A percentile compares a stretch with the other conserved stretches of the same genome.
phyloP scores from a whole-genome alignment of 1,284 basidiomycete genomes.

The Golubevia sp. region DNA sequence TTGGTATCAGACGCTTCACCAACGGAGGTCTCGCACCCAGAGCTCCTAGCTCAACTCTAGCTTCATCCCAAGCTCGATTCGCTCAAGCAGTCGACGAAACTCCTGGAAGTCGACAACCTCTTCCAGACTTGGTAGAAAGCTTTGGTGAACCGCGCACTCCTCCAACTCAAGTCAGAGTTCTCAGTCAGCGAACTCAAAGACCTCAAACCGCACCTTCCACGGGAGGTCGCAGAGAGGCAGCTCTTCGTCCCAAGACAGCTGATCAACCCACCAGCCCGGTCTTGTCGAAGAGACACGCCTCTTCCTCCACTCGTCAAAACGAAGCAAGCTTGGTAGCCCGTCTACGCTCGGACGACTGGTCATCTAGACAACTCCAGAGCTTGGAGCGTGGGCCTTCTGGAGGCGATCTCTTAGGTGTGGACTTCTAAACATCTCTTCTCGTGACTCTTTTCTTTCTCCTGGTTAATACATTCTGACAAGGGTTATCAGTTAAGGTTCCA shows the following conservation, averaged over 20 bases:
- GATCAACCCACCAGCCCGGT: neutral
- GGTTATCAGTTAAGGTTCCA: too few species aligned
- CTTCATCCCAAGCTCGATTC: constrained; percentile 10
- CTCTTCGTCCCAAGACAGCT: constrained; percentile 1
- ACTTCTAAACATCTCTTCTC: too few species aligned
- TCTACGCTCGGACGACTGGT: constrained; percentile 38
- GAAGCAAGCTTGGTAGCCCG: constrained; percentile 20
- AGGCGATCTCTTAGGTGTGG: constrained; percentile 29
- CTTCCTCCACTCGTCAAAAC: constrained; percentile 12
- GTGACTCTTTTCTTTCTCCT: too few species aligned
- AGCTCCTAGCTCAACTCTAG: constrained; percentile 5
- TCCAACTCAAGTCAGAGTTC: constrained; percentile 8
- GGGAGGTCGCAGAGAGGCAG: constrained; percentile 12
- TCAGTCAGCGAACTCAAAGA: constrained; percentile 12
- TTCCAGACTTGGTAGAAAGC: constrained; percentile 1
- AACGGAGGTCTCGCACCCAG: neutral
- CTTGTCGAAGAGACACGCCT: constrained; percentile 9
- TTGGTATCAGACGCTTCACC: constrained; percentile 26
- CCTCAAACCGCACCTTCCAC: constrained; percentile 28
- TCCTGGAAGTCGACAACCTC: constrained; percentile 19
- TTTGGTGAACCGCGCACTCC: constrained; percentile 2
- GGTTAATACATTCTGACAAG: too few species aligned
- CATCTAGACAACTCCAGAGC: constrained; percentile 31
- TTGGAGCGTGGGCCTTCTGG: constrained; percentile 34
- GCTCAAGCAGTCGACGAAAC: constrained; percentile 21